These are phyloP conservation scores for Plicaturopsis crispa DNA, from an alignment of 768 basidiomycete species.

Conservation along the genomic window DNA sequence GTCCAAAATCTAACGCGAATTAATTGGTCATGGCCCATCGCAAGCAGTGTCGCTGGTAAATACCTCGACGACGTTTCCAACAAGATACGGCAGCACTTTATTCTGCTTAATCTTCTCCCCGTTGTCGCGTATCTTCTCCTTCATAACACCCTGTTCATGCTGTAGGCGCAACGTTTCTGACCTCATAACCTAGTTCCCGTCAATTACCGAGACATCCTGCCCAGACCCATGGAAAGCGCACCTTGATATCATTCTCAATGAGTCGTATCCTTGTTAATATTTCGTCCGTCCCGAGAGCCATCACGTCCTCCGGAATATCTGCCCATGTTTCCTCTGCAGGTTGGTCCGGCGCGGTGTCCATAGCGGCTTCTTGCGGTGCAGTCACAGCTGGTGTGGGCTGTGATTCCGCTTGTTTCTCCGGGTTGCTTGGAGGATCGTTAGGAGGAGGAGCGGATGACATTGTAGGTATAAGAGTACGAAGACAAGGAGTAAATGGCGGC, in stretches of 20 bases:
- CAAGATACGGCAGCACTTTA: constrained; percentile 96
- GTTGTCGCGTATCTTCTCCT: constrained; percentile 97
- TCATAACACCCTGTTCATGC: constrained; percentile 95
- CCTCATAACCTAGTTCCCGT: constrained; percentile 76
- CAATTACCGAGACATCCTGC: constrained; percentile 2
- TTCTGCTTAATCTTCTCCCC: constrained; percentile 99
- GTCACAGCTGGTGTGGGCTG: constrained; percentile 23
- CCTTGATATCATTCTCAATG: constrained; percentile 97
- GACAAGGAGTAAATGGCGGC: background rate
- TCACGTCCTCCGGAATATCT: constrained; percentile 87
- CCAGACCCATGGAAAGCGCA: constrained; percentile 19
- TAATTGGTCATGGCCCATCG: constrained; percentile 5
- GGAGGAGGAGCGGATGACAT: constrained; percentile 58
- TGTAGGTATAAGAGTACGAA: constrained; percentile 6
- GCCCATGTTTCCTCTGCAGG: constrained; percentile 77
- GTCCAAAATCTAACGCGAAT: constrained; percentile 69
- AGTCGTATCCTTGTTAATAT: constrained; percentile 84
- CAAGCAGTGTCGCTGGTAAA: constrained; percentile 2
- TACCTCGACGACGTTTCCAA: constrained; percentile 97
- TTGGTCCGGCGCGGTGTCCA: constrained; percentile 73
- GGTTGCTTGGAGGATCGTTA: constrained; percentile 38
- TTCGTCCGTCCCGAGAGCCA: constrained; percentile 73
- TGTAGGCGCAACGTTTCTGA: constrained; percentile 88
- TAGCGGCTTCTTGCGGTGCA: constrained; percentile 29
- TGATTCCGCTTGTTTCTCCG: constrained; percentile 46